Base-by-base conservation (phyloP, 352 stramenopile species). In the Pythium rhizo-oryzae region DNA sequence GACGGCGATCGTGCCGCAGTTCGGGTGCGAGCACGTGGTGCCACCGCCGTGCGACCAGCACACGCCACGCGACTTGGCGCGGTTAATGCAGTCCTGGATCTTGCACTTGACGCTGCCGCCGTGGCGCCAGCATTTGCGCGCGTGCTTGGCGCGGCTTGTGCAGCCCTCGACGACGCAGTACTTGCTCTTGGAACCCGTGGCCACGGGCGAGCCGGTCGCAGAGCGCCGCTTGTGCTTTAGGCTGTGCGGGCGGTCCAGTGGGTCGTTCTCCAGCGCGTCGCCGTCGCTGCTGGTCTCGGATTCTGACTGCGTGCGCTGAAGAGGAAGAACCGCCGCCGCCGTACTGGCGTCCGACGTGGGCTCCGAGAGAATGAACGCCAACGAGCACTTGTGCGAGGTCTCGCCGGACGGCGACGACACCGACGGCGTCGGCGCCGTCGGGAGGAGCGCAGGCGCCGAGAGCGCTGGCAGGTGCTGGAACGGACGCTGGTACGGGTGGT, bases 41-140 rank as follows among this genome's bases (percentile, higher is more conserved):
- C 81, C 81, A 4, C 81, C 81, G 12, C 81, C 81, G 13, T 89
- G 80, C 37, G 80, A 85, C 80, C 80, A 89, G 65, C 80, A 89
- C 4, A 89, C 76, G 64, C 80, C 76, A 55, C 82, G 80, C 43
- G 76, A 85, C 80, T 89, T 89, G 69, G 80, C 80, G 33, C 80
- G 78, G 59, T 91, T 91, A 41, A 69, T 75, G 67, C 84, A 92
- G 51, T 85, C 81, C 5, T 68, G 6, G 21, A 85, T 66, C 52
- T 84, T 89, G 72, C 83, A 91, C 33, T 75, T 73, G 35, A 87
- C 76, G 53, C 70, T 86, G 19, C 81, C 81, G 59, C 81, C 81
- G 59, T 89, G 81, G 21, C 79, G 79, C 81, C 81, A 89, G 70
- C 81, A 89, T 28, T 73, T 74, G 19, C 79, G 79, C 25, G 77